Base-by-base conservation (phyloP, 805 yeast genomes). In the Hanseniaspora guilliermondii region DNA sequence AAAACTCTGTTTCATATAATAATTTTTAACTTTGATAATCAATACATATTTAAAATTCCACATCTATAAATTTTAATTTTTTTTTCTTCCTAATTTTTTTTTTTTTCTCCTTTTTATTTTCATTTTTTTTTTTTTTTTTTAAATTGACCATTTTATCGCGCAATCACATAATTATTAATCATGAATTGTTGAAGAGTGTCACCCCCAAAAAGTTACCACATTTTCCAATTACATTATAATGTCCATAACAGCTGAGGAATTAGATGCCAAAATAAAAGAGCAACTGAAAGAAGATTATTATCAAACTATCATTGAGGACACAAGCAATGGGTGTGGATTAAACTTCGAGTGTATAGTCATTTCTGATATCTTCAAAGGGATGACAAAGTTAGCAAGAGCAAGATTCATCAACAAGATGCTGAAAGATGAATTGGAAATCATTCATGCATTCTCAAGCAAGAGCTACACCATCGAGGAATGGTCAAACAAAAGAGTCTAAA, bases 371-470 rank as follows among this genome's bases (percentile, higher is more conserved):
- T 93, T 94, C 67, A 67, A 74, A 57, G 93, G 93, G 24, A 87
- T 87, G 70, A 87, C 87, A 69, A 85, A 85, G 65, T 73, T 93
- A 49, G 78, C 81, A 73, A 77, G 99, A 64, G 95, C 91, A 62
- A 74, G 97, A 60, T 62, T 88, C 60, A 96, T 94, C 47, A 93
- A 93, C 67, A 72, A 66, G 33, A 80, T 85, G 1, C 73, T 93
- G 58, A 82, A 83, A 61, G 87, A 83, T n/a, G 96, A 89, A 65
- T 86, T 93, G 33, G 82, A 85, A 0, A 69, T 73, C 5, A 89
- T 93, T 45, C 99, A 93, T 68, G 97, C 99, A 0, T 93, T 94
- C 67, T 87, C 96, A 0, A 97, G 93, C 63, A 88, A 87, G 69
- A 85, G 79, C 12, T 91, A 80, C 64, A 89, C 97, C 0, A 80